phyloP scores from a whole-genome alignment of 352 stramenopile genomes.

The Phytophthora podocarpi region DNA sequence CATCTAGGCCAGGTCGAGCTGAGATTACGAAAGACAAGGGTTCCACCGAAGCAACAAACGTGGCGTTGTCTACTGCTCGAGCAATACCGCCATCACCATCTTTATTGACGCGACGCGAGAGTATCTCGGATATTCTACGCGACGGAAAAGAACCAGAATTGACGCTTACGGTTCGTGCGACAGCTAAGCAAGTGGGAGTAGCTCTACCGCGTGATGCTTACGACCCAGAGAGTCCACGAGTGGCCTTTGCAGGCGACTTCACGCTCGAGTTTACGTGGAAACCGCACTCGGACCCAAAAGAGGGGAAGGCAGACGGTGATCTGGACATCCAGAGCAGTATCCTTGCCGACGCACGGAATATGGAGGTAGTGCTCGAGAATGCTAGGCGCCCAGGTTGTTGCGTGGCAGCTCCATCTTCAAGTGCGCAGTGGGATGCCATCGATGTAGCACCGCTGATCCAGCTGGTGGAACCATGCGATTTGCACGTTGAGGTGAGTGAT shows the following conservation, averaged over 20 bases:
- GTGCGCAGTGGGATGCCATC: constrained; percentile 28
- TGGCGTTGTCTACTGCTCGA: constrained; percentile 1
- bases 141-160: constrained; percentile 50
- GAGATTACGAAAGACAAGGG: background rate
- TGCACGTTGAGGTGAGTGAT: constrained; percentile 72
- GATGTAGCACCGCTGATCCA: constrained; percentile 62
- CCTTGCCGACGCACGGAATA: constrained; percentile 56
- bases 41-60: background rate
- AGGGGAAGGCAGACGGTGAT: constrained; percentile 31
- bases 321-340: constrained; percentile 79
- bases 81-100: constrained; percentile 19
- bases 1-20: constrained; percentile 20
- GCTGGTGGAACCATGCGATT: constrained; percentile 74
- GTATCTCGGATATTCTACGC: constrained; percentile 58
- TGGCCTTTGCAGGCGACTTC: constrained; percentile 67
- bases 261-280: constrained; percentile 58
- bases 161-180: constrained; percentile 50
- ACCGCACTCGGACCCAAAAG: constrained; percentile 26
- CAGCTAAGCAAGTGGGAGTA: constrained; percentile 54
- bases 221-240: constrained; percentile 41
- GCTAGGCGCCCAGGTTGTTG: constrained; percentile 71
- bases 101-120: constrained; percentile 42
- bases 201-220: constrained; percentile 63
- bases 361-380: constrained; percentile 71
- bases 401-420: constrained; percentile 35